Base-by-base conservation (phyloP, 2,329 filamentous ascomycete genomes). In the Basipetospora chlamydospora region DNA sequence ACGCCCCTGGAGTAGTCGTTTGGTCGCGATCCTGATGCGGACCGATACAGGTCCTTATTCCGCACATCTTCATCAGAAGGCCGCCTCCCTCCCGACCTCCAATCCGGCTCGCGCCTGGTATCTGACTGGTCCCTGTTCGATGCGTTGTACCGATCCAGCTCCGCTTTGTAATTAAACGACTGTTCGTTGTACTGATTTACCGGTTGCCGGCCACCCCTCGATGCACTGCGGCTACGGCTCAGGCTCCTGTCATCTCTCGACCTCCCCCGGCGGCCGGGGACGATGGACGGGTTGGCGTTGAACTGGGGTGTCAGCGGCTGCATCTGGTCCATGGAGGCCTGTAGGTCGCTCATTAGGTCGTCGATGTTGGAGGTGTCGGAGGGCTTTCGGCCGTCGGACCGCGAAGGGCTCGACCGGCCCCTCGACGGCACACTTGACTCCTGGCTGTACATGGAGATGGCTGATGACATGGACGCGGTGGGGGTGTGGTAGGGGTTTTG, bases 401-500 rank as follows among this genome's bases (percentile, higher is more conserved):
- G n/a, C 15, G 35, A 25, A 25, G 32, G 28, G 15, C 25, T 26
- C n/a, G 22, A 15, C 17, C 6, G 15, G 25, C 26, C 12, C n/a
- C n/a, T n/a, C 28, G 22, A 25, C 17, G 40, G 25, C 17, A 20
- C 20, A 12, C 35, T 33, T 20, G 25, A 37, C 35, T n/a, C 21
- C 31, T 42, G 41, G 23, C 33, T 22, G 18, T 22, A 33, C 16
- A 13, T 38, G 17, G 22, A 42, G 32, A 25, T 42, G 12, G 40
- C 32, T 32, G 33, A 44, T 33, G 20, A 39, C 30, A 17, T 38
- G n/a, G 39, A 38, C 6, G 38, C 39, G 11, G 74, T 73, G 0
- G 72, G 60, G 4, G 69, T 66, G 46, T 82, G 76, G 46, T 80
- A 78, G 0, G 73, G 70, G 45, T 79, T 79, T 23, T 69, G 65